Evolutionary conservation across 495 filamentous ascomycete genomes (phyloP).

Genomic region (Xylaria curta): DNA sequence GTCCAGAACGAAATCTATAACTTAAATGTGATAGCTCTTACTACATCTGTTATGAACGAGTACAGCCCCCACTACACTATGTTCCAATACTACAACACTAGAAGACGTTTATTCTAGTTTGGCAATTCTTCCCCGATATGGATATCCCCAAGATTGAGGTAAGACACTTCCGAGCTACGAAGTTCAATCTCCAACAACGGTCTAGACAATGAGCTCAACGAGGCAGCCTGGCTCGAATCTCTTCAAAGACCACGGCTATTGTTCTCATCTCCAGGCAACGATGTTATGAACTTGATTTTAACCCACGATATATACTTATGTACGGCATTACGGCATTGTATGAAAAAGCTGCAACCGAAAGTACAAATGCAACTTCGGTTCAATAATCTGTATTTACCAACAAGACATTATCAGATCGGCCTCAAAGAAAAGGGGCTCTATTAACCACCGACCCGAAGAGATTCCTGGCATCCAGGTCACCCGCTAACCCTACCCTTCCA

Average conservation of each 20-base stretch:
- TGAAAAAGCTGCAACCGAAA: background rate
- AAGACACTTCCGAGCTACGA: background rate
- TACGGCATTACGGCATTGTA: background rate
- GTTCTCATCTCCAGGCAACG: background rate
- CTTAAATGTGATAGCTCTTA: background rate
- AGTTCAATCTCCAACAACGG: background rate
- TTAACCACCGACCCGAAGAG: background rate
- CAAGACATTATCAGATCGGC: background rate
- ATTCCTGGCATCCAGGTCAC: constrained; percentile 1
- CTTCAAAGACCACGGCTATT: background rate
- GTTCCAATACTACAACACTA: background rate
- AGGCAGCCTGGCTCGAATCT: background rate
- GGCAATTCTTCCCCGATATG: background rate
- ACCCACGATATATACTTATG: background rate
- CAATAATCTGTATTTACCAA: background rate
- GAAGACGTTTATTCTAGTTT: background rate
- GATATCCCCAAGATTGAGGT: background rate
- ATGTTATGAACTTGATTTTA: background rate
- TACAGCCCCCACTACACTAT: background rate
- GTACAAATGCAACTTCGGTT: background rate
- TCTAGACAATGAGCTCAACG: background rate
- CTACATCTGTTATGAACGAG: background rate
- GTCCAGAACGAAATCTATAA: background rate
- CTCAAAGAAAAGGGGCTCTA: background rate
- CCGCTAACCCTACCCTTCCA: background rate